phyloP scores from a whole-genome alignment of 192 early-diverging fungal species.

The Coemansia erecta region DNA sequence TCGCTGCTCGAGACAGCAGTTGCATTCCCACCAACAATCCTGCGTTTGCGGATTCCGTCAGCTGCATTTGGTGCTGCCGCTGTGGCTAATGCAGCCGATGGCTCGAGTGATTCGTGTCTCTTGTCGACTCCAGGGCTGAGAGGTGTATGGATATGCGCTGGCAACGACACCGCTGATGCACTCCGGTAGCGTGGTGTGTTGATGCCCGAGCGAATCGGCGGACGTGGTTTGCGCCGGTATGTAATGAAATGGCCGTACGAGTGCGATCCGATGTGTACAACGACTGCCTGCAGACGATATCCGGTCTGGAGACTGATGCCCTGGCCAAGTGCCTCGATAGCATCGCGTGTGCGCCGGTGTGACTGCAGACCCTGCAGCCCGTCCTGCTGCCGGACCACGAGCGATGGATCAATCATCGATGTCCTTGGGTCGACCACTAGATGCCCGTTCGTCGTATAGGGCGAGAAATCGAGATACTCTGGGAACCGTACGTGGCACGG shows the following conservation, averaged over 20 bases:
- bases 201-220: slow-evolving; percentile 41
- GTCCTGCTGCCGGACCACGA: slow-evolving; percentile 1
- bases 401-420: slow-evolving; percentile 52
- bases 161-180: slow-evolving; percentile 25
- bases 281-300: slow-evolving; percentile 81
- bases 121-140: slow-evolving; percentile 16
- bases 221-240: slow-evolving; percentile 62
- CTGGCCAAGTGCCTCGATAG: slow-evolving; percentile 31
- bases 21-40: slow-evolving; percentile 32
- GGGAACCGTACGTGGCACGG: slow-evolving; percentile 77
- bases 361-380: not conserved
- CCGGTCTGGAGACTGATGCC: slow-evolving; percentile 29
- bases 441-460: slow-evolving; percentile 64
- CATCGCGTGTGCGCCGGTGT: slow-evolving; percentile 31
- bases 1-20: slow-evolving; percentile 18
- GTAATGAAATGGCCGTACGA: slow-evolving; percentile 94
- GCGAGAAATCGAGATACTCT: slow-evolving; percentile 72
- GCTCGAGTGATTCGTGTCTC: slow-evolving; percentile 21
- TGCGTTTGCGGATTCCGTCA: slow-evolving; percentile 32
- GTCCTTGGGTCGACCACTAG: slow-evolving; percentile 56
- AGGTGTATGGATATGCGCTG: slow-evolving; percentile 1
- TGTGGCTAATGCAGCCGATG: not conserved
- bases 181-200: slow-evolving; percentile 49
- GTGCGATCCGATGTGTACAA: slow-evolving; percentile 89
- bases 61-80: not conserved